Evolutionary conservation across 192 early-diverging fungal genomes (phyloP).

Genomic region (Jimgerdemannia lactiflua): DNA sequence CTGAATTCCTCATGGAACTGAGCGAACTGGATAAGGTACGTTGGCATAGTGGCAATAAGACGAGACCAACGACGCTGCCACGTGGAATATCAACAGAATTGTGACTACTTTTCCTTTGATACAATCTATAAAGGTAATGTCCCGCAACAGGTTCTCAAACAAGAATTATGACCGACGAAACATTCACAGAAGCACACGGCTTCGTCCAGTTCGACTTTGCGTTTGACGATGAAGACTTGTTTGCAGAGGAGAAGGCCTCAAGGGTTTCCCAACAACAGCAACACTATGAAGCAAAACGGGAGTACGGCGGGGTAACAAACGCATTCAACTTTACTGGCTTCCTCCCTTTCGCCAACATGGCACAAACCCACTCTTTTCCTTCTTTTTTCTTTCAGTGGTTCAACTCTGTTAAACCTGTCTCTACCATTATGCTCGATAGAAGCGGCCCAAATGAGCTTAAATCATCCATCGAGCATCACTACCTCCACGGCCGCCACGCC

Average conservation of each 20-base stretch:
- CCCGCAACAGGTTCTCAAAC: background rate
- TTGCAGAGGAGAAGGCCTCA: background rate
- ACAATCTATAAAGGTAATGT: background rate
- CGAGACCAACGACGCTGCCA: background rate
- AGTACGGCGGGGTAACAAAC: background rate
- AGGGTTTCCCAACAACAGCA: background rate
- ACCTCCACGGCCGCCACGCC: background rate
- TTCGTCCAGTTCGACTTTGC: conserved; percentile 6
- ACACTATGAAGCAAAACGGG: background rate
- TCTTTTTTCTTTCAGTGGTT: background rate
- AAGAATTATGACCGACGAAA: background rate
- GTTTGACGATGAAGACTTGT: background rate
- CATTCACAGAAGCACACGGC: background rate
- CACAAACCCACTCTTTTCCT: background rate
- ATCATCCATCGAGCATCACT: background rate
- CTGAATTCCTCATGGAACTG: conserved; percentile 69
- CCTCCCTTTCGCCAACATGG: background rate
- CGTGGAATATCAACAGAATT: background rate
- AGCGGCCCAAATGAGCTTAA: background rate
- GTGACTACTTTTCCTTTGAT: background rate
- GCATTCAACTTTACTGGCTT: background rate
- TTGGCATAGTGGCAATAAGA: conserved; percentile 35
- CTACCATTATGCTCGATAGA: background rate
- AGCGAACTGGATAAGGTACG: conserved; percentile 71
- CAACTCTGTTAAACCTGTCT: background rate